Evolutionary conservation across 345 rosid genomes (phyloP), one percentile per base, ranked within the genome.

Genomic region (Clarkia xantiana): DNA sequence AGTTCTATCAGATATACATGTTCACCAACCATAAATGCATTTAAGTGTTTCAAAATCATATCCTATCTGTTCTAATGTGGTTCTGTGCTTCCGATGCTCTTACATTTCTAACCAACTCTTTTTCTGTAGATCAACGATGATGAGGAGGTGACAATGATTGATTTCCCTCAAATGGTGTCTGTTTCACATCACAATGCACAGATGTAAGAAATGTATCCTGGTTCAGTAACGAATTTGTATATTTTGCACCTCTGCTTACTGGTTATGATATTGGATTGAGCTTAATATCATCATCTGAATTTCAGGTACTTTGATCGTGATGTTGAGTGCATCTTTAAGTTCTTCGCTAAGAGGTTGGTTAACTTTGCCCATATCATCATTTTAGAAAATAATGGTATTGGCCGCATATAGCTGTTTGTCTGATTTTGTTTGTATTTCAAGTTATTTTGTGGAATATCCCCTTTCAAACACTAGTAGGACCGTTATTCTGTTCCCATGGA

Each of bases 131-230:
- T 86, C 65, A 89, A 86, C 76, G 94, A 86, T 60, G 84, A 86
- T 46, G 98, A 91, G 74, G 78, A 72, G 48, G 58, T 86, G 47
- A 91, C 91, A 2, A 69, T 91, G 78, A 87, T 87, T 45, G 95
- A 91, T 80, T 91, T 91, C 62, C 99, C 96, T 23, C 99, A 87
- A 67, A 87, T 91, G 99, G 96, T 91, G 9, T 84, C 95, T 40
- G 98, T 91, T 42, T 86, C 96, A 15, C 96, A 91, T 67, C 73
- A 67, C 39, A 91, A 91, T 76, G 98, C 95, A 17, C 85, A 86
- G 70, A 91, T 91, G 96, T 84, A 84, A 40, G 72, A 42, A 52
- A 53, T 44, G 19, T 18, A 47, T 12, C 19, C 47, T 49, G 42
- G 15, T 62, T 20, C 46, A 29, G 8, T 29, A 25, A 18, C 49